These are phyloP conservation scores for Colletotrichum endophyticum DNA, from an alignment of 2,329 filamentous ascomycete species.

Conservation along the genomic window DNA sequence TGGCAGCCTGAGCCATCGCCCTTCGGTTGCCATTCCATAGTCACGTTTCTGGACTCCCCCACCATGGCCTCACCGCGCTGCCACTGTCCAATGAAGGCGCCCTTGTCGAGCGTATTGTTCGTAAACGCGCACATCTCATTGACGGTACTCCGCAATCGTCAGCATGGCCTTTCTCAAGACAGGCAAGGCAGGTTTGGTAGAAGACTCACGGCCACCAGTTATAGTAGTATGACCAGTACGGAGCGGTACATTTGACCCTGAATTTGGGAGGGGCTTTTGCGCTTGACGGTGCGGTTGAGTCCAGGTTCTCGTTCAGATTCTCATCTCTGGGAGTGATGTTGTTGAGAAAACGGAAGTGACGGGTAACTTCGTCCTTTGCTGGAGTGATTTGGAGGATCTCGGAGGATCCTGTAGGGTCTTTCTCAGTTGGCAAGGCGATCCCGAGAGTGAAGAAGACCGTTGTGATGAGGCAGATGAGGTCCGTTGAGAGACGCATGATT, in stretches of 20 bases:
- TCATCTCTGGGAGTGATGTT: not conserved
- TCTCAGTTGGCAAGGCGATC: not conserved
- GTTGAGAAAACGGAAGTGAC: not conserved
- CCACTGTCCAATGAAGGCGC: not conserved
- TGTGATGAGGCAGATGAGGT: not conserved
- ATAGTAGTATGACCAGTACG: not conserved
- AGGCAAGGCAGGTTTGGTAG: not conserved
- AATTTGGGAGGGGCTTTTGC: not conserved
- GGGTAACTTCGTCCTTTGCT: not conserved
- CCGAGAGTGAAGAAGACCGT: not conserved
- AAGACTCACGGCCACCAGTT: conserved; percentile 1
- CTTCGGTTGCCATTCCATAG: not conserved
- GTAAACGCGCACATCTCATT: not conserved
- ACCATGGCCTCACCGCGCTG: not conserved
- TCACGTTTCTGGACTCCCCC: not conserved
- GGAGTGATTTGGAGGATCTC: not conserved
- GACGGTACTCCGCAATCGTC: not conserved
- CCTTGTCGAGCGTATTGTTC: not conserved
- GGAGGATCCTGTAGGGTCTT: not conserved
- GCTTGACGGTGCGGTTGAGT: not conserved
- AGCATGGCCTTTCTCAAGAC: not conserved
- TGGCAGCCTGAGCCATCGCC: not conserved
- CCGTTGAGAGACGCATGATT: not conserved
- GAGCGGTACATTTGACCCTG: not conserved
- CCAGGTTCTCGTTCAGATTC: not conserved